A percentile compares a stretch with the other conserved stretches of the same genome.
These are phyloP conservation scores for Globisporangium perplexum DNA, from an alignment of 352 stramenopile species.

Conservation along the genomic window DNA sequence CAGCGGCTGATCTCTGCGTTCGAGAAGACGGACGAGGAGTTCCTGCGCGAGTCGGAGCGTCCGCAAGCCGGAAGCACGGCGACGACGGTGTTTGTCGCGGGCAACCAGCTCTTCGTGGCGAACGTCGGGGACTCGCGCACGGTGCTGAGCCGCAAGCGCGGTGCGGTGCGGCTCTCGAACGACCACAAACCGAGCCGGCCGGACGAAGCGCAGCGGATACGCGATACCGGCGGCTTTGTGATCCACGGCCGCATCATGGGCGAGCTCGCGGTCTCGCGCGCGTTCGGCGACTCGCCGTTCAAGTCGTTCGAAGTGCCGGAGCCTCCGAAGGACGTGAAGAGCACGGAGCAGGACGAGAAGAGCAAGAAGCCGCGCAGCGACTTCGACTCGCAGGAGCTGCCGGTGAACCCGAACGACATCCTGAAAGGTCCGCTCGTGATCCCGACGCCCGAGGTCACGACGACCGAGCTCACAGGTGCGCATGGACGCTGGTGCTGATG, in stretches of 20 bases:
- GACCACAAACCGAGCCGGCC: constrained; percentile 94
- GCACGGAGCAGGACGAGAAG: neutral
- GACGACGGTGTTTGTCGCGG: constrained; percentile 92
- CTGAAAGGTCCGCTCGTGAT: constrained; percentile 82
- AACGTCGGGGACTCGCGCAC: constrained; percentile 97
- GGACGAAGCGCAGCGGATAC: constrained; percentile 93
- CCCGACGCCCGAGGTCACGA: constrained; percentile 66
- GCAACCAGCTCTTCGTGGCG: constrained; percentile 90
- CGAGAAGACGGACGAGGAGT: constrained; percentile 68
- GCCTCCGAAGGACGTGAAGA: constrained; percentile 18
- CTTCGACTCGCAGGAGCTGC: constrained; percentile 71
- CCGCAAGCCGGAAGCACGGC: constrained; percentile 91
- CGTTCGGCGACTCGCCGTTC: constrained; percentile 93
- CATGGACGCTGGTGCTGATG: neutral
- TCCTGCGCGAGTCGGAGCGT: constrained; percentile 52
- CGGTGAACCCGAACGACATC: constrained; percentile 82
- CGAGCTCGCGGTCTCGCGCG: constrained; percentile 73
- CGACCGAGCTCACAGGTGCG: constrained; percentile 56
- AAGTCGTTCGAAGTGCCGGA: constrained; percentile 87
- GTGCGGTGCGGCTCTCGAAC: constrained; percentile 89
- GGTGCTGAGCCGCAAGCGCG: constrained; percentile 86
- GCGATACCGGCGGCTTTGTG: constrained; percentile 90
- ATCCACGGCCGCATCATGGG: constrained; percentile 93
- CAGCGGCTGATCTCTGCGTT: constrained; percentile 51
- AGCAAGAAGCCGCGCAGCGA: constrained; percentile 50